These are phyloP conservation scores for Aspergillus clavatus DNA, from an alignment of 2,329 filamentous ascomycete species.

Conservation along the genomic window DNA sequence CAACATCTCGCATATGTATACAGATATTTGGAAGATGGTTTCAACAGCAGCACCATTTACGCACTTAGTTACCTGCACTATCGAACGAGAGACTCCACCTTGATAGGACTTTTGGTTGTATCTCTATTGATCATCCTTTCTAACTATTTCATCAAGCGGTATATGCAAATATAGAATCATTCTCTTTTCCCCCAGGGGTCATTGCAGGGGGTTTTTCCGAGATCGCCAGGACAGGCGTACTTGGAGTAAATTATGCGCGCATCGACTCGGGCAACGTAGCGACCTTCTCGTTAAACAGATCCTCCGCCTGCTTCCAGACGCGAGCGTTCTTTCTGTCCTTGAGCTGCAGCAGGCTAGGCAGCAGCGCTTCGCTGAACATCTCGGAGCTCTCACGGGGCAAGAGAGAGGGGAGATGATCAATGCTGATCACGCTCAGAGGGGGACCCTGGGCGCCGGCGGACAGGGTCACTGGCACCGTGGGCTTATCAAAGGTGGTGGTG, in stretches of 20 bases:
- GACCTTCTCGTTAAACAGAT: slow-evolving; percentile 79
- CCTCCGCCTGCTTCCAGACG: slow-evolving; percentile 83
- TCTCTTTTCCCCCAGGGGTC: too few species aligned
- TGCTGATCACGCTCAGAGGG: slow-evolving; percentile 74
- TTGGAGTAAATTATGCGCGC: slow-evolving; percentile 10
- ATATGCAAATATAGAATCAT: too few species aligned
- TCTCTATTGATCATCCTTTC: too few species aligned
- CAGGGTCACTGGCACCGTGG: slow-evolving; percentile 68
- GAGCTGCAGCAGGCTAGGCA: slow-evolving; percentile 71
- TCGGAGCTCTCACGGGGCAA: slow-evolving; percentile 83
- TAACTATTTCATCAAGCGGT: too few species aligned
- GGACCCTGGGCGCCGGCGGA: slow-evolving; percentile 50
- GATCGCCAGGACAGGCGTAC: neutral
- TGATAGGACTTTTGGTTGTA: too few species aligned
- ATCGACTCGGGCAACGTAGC: slow-evolving; percentile 54
- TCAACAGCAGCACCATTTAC: too few species aligned
- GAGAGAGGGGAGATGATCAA: slow-evolving; percentile 79
- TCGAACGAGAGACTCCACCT: too few species aligned
- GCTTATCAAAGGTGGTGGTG: slow-evolving; percentile 81
- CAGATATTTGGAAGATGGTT: too few species aligned
- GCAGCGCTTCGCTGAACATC: slow-evolving; percentile 71
- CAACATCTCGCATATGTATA: too few species aligned
- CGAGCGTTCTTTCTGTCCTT: slow-evolving; percentile 65
- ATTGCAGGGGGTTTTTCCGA: neutral
- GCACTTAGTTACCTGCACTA: too few species aligned